Base-by-base conservation (phyloP, 306 rosid species). In the Canavalia ensiformis region DNA sequence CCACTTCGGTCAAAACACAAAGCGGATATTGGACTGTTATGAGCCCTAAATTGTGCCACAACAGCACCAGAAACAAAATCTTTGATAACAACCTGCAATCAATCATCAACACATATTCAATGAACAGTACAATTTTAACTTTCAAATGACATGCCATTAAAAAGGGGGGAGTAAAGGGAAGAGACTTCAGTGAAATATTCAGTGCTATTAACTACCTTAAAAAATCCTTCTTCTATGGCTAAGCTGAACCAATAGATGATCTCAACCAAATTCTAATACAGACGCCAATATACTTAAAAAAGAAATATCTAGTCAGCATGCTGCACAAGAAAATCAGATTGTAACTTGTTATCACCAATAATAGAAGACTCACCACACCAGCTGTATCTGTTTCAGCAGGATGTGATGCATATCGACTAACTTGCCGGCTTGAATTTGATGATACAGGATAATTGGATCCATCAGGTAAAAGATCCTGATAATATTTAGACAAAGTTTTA, bases 1-100 rank as follows among this genome's bases (percentile, higher is more conserved):
- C 98, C 98, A 65, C 98, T 94, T 71, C 96, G 98, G 71, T 94
- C 98, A 84, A 92, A 94, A 87, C 94, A 88, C 51, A 94, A 83
- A 3, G 94, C 97, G 70, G 96, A 94, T 81, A 94, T 91, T 74
- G 98, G 96, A 88, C 98, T 92, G 9, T 90, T 85, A 80, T 94
- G 97, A 30, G 97, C 98, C 84, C 91, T 92, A 85, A 94, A 94
- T 54, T 94, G 96, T 66, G 98, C 88, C 63, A 92, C 85, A 67
- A 92, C 88, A 64, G 90, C 93, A 84, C 86, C 86, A 79, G 96
- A 90, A 80, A 84, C 76, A 84, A 94, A 87, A 74, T 94, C 98
- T 81, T 91, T 92, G 84, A 94, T 80, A 57, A 92, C 88, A 68
- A 94, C 98, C 98, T 94, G 93, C 90, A 88, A 79, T 66, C 77